A percentile compares a stretch with the other conserved stretches of the same genome.
These are phyloP conservation scores for Platanthera zijinensis DNA, from an alignment of 106 monocot species.

Conservation along the genomic window DNA sequence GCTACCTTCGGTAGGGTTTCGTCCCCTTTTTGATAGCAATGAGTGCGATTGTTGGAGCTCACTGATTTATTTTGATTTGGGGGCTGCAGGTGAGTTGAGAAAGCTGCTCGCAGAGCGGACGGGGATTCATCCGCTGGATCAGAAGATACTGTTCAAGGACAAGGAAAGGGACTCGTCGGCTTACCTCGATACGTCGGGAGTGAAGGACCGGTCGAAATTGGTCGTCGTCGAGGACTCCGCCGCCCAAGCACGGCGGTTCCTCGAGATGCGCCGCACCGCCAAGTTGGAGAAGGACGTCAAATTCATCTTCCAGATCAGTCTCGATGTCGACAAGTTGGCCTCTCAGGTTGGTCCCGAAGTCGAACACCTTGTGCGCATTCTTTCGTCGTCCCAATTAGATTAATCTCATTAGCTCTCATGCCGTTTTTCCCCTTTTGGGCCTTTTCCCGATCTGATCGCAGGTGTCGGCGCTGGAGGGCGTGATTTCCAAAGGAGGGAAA, in stretches of 20 bases:
- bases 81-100: slow-evolving; percentile 73
- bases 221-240: slow-evolving; percentile 54
- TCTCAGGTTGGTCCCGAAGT: slow-evolving; percentile 32
- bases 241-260: slow-evolving; percentile 54
- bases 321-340: slow-evolving; percentile 60
- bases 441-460: neutral
- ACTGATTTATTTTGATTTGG: neutral
- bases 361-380: neutral
- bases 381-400: neutral
- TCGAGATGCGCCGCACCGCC: slow-evolving; percentile 52
- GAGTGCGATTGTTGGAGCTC: slow-evolving; percentile 1
- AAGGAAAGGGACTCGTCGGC: slow-evolving; percentile 65
- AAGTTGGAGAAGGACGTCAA: slow-evolving; percentile 60
- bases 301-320: slow-evolving; percentile 39
- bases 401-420: neutral
- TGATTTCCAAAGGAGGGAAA: slow-evolving; percentile 49
- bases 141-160: slow-evolving; percentile 77
- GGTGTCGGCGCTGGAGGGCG: slow-evolving; percentile 61
- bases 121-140: slow-evolving; percentile 71
- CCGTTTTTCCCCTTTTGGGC: neutral
- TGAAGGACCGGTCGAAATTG: slow-evolving; percentile 78
- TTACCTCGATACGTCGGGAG: slow-evolving; percentile 65
- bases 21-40: neutral
- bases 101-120: slow-evolving; percentile 61
- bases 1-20: slow-evolving; percentile 66